Conservation (phyloP, 2,329 filamentous ascomycete genomes). For the Dactylonectria estremocensis region DNA sequence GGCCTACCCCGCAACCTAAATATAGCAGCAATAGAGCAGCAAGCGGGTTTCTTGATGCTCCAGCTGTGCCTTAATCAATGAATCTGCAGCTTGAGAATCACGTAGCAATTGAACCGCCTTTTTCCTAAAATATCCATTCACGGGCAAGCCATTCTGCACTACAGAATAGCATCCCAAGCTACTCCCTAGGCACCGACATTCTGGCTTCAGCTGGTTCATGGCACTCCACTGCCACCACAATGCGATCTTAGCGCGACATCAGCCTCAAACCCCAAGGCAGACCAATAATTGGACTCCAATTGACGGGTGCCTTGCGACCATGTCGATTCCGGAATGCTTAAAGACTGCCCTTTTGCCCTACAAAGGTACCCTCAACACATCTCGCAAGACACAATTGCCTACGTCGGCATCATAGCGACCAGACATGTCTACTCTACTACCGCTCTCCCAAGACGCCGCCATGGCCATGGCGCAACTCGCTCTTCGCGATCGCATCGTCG, state of each 20-base stretch:
- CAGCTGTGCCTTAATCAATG: background rate
- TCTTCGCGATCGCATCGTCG: conserved; percentile 58
- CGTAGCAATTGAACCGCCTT: background rate
- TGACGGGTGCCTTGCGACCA: conserved; percentile 30
- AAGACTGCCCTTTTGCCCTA: background rate
- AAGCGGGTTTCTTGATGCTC: background rate
- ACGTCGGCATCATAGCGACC: background rate
- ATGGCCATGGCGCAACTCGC: conserved; percentile 37
- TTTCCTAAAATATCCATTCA: background rate
- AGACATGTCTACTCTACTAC: conserved; percentile 34
- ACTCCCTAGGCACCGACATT: conserved; percentile 2
- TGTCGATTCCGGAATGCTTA: background rate
- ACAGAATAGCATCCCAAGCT: background rate
- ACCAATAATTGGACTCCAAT: conserved; percentile 15
- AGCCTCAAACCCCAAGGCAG: conserved; percentile 16
- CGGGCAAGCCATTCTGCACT: background rate
- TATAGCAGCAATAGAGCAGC: background rate
- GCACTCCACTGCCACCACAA: conserved; percentile 41
- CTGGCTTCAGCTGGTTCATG: conserved; percentile 5
- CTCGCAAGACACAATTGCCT: background rate
- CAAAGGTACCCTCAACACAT: background rate
- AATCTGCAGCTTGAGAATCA: background rate
- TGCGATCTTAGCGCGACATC: conserved; percentile 29
- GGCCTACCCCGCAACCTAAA: background rate
- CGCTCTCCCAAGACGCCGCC: conserved; percentile 35